A percentile compares a stretch with the other conserved stretches of the same genome.
Conservation (phyloP, 352 stramenopile species). For the Globisporangium apiculatum region DNA sequence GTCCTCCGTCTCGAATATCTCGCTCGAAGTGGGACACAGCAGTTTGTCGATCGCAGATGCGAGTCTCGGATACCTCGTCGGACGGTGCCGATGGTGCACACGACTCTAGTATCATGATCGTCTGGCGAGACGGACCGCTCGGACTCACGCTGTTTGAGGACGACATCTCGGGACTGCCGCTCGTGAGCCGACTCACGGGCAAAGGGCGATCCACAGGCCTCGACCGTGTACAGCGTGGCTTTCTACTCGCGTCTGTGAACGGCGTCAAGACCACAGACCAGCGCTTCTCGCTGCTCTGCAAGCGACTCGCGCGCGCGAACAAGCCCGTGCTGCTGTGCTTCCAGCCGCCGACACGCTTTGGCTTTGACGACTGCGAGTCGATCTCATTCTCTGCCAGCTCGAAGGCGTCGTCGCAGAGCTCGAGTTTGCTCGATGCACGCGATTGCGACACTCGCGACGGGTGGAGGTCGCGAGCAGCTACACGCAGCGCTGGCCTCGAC, state of each 20-base stretch:
- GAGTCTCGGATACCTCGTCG: not conserved
- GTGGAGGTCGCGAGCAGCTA: not conserved
- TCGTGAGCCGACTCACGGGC: constrained; percentile 67
- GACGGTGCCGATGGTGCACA: not conserved
- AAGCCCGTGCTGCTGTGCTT: constrained; percentile 57
- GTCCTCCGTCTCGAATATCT: not conserved
- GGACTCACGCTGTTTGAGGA: constrained; percentile 51
- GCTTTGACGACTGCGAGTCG: constrained; percentile 12
- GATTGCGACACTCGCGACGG: too few species aligned
- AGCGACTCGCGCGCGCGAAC: constrained; percentile 20
- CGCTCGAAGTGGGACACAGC: not conserved
- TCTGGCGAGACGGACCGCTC: constrained; percentile 40
- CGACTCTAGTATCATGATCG: constrained; percentile 23
- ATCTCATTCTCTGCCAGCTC: constrained; percentile 4
- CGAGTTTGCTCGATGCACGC: not conserved
- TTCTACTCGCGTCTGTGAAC: constrained; percentile 46
- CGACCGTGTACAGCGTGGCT: constrained; percentile 33
- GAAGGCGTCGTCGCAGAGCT: constrained; percentile 1
- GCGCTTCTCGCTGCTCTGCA: constrained; percentile 25
- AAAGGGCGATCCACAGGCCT: constrained; percentile 37
- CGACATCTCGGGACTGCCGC: constrained; percentile 31
- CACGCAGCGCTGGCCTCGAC: not conserved
- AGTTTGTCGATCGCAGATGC: too few species aligned
- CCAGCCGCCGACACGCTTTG: constrained; percentile 14
- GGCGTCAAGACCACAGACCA: constrained; percentile 19